A percentile compares a stretch with the other conserved stretches of the same genome.
phyloP scores from a whole-genome alignment of 2,329 filamentous ascomycete genomes.

The Colletotrichum destructivum region DNA sequence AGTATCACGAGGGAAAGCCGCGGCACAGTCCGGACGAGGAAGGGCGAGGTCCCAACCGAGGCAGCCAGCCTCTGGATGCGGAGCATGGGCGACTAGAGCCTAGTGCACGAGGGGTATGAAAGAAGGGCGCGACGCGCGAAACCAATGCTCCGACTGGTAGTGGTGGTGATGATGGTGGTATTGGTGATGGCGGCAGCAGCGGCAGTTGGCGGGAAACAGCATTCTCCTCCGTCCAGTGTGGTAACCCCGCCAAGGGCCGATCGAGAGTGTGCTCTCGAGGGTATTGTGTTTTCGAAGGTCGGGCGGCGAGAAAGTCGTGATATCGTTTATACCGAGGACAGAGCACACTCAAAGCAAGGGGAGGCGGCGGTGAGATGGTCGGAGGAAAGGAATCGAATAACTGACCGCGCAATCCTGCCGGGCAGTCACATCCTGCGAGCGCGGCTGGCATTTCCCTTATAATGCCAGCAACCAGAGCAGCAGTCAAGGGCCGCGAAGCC shows the following conservation, averaged over 20 bases:
- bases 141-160: slow-evolving; percentile 28
- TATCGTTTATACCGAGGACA: not conserved
- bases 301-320: not conserved
- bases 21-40: slow-evolving; percentile 22
- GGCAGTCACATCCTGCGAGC: slow-evolving; percentile 10
- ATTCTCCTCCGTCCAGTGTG: slow-evolving; percentile 30
- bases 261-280: not conserved
- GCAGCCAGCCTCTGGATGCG: slow-evolving; percentile 29
- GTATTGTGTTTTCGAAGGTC: not conserved
- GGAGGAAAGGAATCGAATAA: not conserved
- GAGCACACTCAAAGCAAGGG: not conserved
- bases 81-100: slow-evolving; percentile 27
- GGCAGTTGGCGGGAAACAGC: slow-evolving; percentile 25
- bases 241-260: slow-evolving; percentile 1
- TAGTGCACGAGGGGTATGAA: not conserved
- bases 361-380: slow-evolving; percentile 1
- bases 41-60: slow-evolving; percentile 31
- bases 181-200: slow-evolving; percentile 14
- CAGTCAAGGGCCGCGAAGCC: slow-evolving; percentile 23
- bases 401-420: slow-evolving; percentile 6
- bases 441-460: slow-evolving; percentile 40
- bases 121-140: slow-evolving; percentile 11
- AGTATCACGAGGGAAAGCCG: slow-evolving; percentile 34
- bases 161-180: slow-evolving; percentile 13
- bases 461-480: slow-evolving; percentile 12